A percentile compares a stretch with the other conserved stretches of the same genome.
Evolutionary conservation across 306 rosid genomes (phyloP).

Genomic region (Dalbergia oliveri): DNA sequence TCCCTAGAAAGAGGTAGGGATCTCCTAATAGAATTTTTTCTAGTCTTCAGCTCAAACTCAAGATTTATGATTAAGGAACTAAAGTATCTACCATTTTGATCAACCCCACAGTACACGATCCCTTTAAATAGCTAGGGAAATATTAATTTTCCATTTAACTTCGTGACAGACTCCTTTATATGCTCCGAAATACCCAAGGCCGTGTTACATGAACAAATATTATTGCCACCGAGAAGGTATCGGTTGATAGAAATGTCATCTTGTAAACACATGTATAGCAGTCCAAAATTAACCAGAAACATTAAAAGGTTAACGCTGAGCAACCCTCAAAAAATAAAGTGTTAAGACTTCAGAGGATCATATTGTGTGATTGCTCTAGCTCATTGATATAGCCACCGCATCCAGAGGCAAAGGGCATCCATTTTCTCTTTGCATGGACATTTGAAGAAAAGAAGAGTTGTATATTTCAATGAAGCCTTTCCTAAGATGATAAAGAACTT

Average conservation of each 20-base stretch:
- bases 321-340: background rate
- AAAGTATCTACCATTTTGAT: too few species aligned
- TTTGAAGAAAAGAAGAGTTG: constrained; percentile 51
- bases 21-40: too few species aligned
- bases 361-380: constrained; percentile 33
- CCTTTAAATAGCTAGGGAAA: too few species aligned
- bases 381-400: constrained; percentile 41
- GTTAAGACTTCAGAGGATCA: constrained; percentile 44
- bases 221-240: constrained; percentile 33
- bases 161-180: too few species aligned
- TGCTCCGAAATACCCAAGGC: background rate
- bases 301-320: constrained; percentile 27
- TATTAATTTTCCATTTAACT: too few species aligned
- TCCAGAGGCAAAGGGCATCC: constrained; percentile 50
- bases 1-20: too few species aligned
- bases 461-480: constrained; percentile 47
- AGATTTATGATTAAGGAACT: too few species aligned
- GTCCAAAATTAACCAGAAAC: constrained; percentile 36
- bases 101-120: too few species aligned
- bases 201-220: constrained; percentile 2
- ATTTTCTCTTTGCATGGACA: constrained; percentile 50
- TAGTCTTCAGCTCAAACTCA: too few species aligned
- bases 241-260: background rate
- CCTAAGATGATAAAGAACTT: constrained; percentile 49
- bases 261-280: constrained; percentile 5